Conservation (phyloP, 192 early-diverging fungal genomes). For the Coemansia biformis region DNA sequence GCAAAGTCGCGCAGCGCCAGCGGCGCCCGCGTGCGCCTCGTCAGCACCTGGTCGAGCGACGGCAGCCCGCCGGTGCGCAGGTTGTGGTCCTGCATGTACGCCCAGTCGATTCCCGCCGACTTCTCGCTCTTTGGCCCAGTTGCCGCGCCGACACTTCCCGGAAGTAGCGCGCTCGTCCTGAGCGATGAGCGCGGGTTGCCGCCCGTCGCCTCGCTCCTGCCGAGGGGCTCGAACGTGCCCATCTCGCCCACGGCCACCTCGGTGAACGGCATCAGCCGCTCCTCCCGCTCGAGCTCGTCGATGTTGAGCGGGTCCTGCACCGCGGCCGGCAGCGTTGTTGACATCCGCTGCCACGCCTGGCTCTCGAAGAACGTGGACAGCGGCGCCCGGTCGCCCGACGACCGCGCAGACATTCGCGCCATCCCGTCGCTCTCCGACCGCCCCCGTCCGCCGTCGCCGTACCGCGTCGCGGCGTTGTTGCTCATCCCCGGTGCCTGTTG, state of each 20-base stretch:
- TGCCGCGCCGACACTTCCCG: neutral
- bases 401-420: constrained; percentile 22
- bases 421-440: constrained; percentile 39
- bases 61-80: constrained; percentile 48
- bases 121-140: constrained; percentile 4
- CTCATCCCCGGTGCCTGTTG: no score
- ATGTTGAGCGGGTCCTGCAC: constrained; percentile 50
- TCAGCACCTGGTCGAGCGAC: constrained; percentile 51
- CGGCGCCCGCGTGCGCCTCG: constrained; percentile 40
- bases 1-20: constrained; percentile 50
- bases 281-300: constrained; percentile 50
- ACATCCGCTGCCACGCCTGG: constrained; percentile 43
- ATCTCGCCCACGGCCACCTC: constrained; percentile 37
- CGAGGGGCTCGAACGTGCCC: neutral
- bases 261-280: constrained; percentile 45
- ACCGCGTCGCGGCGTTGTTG: no score
- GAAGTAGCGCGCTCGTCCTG: neutral
- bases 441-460: constrained; percentile 2
- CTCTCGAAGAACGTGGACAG: constrained; percentile 37
- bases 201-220: neutral
- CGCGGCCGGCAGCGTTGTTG: constrained; percentile 31
- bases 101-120: constrained; percentile 38
- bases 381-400: constrained; percentile 39
- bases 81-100: constrained; percentile 52
- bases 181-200: neutral